Percentiles rank a stretch among this genome's conserved stretches.
Conservation (phyloP, 2,329 filamentous ascomycete species). For the Seiridium cupressi region DNA sequence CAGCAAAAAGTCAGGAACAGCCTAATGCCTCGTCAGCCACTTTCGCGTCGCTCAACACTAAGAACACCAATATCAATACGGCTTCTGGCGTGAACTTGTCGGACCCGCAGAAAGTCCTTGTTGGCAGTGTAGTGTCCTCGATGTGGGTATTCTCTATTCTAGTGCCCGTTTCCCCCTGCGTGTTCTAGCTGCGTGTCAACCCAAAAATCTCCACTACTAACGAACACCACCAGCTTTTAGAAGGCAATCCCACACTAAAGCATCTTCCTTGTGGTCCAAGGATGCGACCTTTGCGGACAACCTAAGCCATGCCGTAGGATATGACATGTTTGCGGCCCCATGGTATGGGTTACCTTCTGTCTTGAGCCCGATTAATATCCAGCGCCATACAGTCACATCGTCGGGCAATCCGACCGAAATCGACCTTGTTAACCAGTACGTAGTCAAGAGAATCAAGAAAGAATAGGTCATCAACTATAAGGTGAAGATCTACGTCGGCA, state of each 20-base stretch:
- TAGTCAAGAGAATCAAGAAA: constrained; percentile 29
- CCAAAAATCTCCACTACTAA: too few species aligned
- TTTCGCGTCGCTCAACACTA: constrained; percentile 37
- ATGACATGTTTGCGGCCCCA: constrained; percentile 34
- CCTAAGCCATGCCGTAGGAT: background rate
- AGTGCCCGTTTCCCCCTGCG: background rate
- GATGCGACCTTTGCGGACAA: constrained; percentile 45
- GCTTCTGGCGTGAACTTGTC: constrained; percentile 48
- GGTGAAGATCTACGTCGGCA: constrained; percentile 29
- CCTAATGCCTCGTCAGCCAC: constrained; percentile 12
- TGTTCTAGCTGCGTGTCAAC: too few species aligned
- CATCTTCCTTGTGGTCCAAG: constrained; percentile 61
- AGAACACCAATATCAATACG: constrained; percentile 53
- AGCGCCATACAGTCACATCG: constrained; percentile 50
- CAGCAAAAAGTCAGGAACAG: constrained; percentile 21
- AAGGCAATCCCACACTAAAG: constrained; percentile 54
- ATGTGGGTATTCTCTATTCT: constrained; percentile 31
- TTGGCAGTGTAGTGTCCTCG: constrained; percentile 52
- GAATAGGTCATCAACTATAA: constrained; percentile 29
- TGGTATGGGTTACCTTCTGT: constrained; percentile 59
- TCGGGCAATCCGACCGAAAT: constrained; percentile 59
- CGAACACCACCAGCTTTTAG: constrained; percentile 46
- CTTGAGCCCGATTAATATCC: constrained; percentile 56
- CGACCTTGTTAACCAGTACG: constrained; percentile 38
- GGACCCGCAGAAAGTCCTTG: constrained; percentile 49